These are phyloP conservation scores for Sporisorium exsertum DNA, from an alignment of 1,284 basidiomycete genomes.

Conservation along the genomic window DNA sequence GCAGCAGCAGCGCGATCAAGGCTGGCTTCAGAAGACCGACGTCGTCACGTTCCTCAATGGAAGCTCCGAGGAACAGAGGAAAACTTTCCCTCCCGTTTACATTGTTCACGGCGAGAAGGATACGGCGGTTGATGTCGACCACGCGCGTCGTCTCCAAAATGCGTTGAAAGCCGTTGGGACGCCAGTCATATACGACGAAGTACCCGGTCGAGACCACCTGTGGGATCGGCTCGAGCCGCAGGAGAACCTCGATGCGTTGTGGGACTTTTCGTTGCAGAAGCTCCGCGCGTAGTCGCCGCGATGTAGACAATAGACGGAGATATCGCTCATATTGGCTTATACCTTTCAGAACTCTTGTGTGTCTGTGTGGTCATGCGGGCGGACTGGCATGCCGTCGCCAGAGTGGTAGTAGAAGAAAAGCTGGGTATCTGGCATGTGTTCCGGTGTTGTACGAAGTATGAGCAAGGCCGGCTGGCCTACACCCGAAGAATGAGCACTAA, in stretches of 20 bases:
- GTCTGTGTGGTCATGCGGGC: background rate
- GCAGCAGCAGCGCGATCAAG: constrained; percentile 33
- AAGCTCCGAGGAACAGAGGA: constrained; percentile 28
- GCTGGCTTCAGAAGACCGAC: constrained; percentile 46
- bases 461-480: constrained; percentile 1
- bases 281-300: constrained; percentile 16
- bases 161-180: constrained; percentile 31
- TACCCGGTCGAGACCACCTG: constrained; percentile 45
- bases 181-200: constrained; percentile 43
- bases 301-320: background rate
- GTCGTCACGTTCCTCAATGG: constrained; percentile 27
- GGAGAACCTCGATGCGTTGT: constrained; percentile 37
- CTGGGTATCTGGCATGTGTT: constrained; percentile 10
- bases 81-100: constrained; percentile 41
- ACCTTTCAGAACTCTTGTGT: background rate
- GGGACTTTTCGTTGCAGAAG: constrained; percentile 31
- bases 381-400: background rate
- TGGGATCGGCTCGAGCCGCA: constrained; percentile 52
- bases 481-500: constrained; percentile 73
- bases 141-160: constrained; percentile 34
- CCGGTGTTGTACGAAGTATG: background rate
- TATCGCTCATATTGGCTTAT: background rate
- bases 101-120: constrained; percentile 56
- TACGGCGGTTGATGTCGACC: constrained; percentile 52
- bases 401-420: background rate